Evolutionary conservation across 768 basidiomycete genomes (phyloP).

Genomic region (Rhizopogon vinicolor): DNA sequence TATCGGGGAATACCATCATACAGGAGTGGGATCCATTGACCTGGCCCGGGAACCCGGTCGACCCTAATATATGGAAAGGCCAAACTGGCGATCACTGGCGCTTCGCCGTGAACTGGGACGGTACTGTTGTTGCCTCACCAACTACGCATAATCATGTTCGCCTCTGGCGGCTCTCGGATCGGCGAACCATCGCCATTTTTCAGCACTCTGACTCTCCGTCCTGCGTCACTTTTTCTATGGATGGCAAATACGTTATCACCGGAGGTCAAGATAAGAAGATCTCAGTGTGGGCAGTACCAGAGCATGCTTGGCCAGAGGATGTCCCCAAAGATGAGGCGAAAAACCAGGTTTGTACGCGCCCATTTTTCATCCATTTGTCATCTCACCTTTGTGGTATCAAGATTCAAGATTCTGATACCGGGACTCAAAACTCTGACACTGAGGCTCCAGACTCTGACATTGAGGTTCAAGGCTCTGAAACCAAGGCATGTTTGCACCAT

Average conservation of each 20-base stretch:
- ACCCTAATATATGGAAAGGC: neutral
- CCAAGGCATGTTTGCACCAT: neutral
- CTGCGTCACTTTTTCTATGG: neutral
- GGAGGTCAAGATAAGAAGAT: neutral
- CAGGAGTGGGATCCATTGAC: neutral
- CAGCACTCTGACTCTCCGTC: neutral
- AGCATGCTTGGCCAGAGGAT: neutral
- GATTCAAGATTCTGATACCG: too few species aligned
- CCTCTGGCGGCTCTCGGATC: slow-evolving; percentile 13
- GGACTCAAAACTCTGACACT: too few species aligned
- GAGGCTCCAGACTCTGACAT: neutral
- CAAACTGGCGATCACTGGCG: neutral
- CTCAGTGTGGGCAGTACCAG: neutral
- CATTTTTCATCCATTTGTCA: neutral
- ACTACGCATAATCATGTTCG: neutral
- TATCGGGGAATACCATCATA: neutral
- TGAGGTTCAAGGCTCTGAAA: neutral
- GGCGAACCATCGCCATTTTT: neutral
- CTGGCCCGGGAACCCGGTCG: neutral
- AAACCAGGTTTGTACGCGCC: neutral
- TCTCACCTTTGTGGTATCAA: neutral
- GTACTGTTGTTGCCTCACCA: neutral
- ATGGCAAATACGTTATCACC: neutral
- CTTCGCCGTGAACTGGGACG: neutral
- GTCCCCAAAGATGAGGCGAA: neutral